Evolutionary conservation across 2,329 filamentous ascomycete species (phyloP).

Genomic region (Colletotrichum brevisporum): DNA sequence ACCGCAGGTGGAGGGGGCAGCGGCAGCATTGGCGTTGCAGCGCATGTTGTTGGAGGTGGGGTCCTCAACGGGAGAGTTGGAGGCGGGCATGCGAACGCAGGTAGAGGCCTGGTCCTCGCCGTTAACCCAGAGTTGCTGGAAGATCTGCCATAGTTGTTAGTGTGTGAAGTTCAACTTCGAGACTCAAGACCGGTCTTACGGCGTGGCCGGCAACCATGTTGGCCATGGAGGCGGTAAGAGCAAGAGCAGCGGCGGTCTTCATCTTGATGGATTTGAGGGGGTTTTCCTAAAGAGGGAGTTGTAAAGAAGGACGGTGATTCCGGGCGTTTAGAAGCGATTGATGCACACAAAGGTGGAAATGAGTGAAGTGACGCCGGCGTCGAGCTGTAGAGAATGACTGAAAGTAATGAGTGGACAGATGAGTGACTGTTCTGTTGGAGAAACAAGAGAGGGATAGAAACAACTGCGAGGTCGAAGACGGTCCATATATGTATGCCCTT

Average conservation of each 20-base stretch:
- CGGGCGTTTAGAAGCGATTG: conserved; percentile 31
- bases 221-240: conserved; percentile 39
- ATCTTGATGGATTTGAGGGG: conserved; percentile 28
- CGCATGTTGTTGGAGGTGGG: conserved; percentile 56
- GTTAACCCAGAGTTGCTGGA: conserved; percentile 64
- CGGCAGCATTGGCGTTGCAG: conserved; percentile 57
- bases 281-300: background rate
- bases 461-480: background rate
- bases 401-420: conserved; percentile 40
- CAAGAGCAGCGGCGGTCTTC: conserved; percentile 36
- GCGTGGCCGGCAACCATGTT: conserved; percentile 56
- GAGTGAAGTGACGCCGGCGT: conserved; percentile 40
- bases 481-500: conserved; percentile 31
- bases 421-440: conserved; percentile 38
- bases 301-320: conserved; percentile 28
- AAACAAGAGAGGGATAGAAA: background rate
- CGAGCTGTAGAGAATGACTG: conserved; percentile 39
- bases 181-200: background rate
- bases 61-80: conserved; percentile 59
- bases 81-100: conserved; percentile 41
- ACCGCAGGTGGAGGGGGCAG: conserved; percentile 47
- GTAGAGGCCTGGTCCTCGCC: conserved; percentile 45
- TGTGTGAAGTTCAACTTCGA: background rate
- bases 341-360: conserved; percentile 37
- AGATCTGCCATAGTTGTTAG: conserved; percentile 47